Evolutionary conservation across 495 filamentous ascomycete species (phyloP), one percentile per base, ranked within the genome.

Genomic region (Hypoxylon intermedium): DNA sequence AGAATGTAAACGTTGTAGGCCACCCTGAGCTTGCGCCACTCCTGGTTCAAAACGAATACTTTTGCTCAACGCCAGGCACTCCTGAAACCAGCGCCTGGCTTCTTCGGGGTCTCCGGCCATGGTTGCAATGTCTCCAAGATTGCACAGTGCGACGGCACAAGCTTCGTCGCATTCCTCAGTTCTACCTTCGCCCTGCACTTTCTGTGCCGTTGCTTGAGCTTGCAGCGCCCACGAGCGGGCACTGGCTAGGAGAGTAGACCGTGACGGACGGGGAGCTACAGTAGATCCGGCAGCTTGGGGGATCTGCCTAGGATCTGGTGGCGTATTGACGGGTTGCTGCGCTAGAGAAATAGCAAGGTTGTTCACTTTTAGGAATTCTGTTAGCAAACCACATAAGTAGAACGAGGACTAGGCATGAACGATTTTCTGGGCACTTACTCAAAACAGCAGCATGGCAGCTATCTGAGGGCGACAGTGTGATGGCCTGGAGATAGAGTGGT

Each of bases 401-500:
- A 19, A 53, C 0, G 1, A 6, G 24, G 31, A 7, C 9, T 49
- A 18, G 18, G 47, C 6, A 24, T 33, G 26, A 13, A 21, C 12
- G 33, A 26, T 24, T 31, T 16, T 46, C 28, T 50, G 13, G 42
- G 16, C 9, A 75, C 79, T 67, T 70, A 86, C 84, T 92, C 48
- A 97, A 74, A 13, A 89, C 79, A 38, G 91, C 89, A 23, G 88
- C 83, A 59, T 84, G 82, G 45, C 82, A 84, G 31, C 73, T 80
- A n/a, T 76, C 68, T 2, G 64, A 55, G 9, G 73, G 66, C 67
- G 90, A 95, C 19, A 93, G 68, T 23, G 85, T 76, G 34, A 97
- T 75, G 2, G 92, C 89, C 60, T 93, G 92, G 60, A 98, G 81
- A 70, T 90, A 96, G 30, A 98, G 77, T n/a, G 93, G 93, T 21